These are phyloP conservation scores for Ustilago sp. DNA, from an alignment of 1,284 basidiomycete genomes.

Conservation along the genomic window DNA sequence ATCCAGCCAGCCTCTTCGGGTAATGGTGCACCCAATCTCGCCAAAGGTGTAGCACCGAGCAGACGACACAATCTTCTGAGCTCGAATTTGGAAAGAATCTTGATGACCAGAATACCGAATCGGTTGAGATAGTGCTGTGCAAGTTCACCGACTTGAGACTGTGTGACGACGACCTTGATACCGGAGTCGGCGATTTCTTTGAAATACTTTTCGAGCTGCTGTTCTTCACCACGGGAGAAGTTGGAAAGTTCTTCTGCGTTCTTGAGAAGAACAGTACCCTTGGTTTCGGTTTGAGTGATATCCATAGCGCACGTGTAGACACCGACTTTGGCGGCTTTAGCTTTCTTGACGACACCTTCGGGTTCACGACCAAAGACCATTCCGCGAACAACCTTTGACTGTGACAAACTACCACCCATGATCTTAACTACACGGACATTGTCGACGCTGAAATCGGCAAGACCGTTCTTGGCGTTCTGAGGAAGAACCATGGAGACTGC, in stretches of 20 bases:
- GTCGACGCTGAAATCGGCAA: constrained; percentile 76
- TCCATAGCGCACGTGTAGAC: constrained; percentile 94
- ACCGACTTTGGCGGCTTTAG: constrained; percentile 73
- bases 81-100: constrained; percentile 98
- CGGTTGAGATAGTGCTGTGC: constrained; percentile 97
- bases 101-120: constrained; percentile 91
- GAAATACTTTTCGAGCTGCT: constrained; percentile 71
- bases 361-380: constrained; percentile 99
- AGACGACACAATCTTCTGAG: constrained; percentile 92
- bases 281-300: constrained; percentile 96
- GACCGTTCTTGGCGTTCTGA: constrained; percentile 70
- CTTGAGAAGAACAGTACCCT: constrained; percentile 96
- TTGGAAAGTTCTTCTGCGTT: constrained; percentile 91
- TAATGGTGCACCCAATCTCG: constrained; percentile 93
- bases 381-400: constrained; percentile 89
- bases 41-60: constrained; percentile 94
- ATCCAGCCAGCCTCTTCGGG: constrained; percentile 95
- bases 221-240: constrained; percentile 95
- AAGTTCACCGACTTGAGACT: constrained; percentile 92
- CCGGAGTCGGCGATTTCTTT: constrained; percentile 97
- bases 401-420: constrained; percentile 87
- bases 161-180: constrained; percentile 92
- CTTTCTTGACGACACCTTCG: constrained; percentile 84
- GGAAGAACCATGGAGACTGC: constrained; percentile 75
- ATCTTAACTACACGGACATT: constrained; percentile 99